Base-by-base conservation (phyloP, 306 rosid genomes). In the Arachis hypogaea region DNA sequence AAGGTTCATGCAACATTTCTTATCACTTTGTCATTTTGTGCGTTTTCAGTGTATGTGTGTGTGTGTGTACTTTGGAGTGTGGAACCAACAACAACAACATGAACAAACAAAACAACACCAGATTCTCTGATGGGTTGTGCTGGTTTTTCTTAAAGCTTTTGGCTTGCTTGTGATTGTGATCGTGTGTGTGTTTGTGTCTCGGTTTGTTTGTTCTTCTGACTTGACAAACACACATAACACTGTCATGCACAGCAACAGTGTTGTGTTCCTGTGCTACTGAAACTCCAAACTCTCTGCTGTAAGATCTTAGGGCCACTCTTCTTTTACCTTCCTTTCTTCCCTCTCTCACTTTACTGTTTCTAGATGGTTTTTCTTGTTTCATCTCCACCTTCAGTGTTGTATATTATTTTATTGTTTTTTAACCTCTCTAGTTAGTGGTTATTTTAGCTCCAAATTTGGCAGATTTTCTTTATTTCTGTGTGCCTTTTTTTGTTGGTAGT, bases 201-300 rank as follows among this genome's bases (percentile, higher is more conserved):
- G 67, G 69, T 68, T 77, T 64, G 80, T 75, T 68, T 76, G 63
- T 76, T 67, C 74, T 56, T 29, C 80, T 73, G 60, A 71, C 63
- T 81, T 38, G 28, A 52, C 58, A 52, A 18, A 57, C 2, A 54
- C 22, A 65, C 33, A 18, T 40, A 62, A 71, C 63, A 71, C 78
- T 63, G 72, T 77, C 82, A 57, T 78, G 73, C 79, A 72, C 73
- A 56, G 73, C 47, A 59, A 6, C 43, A 72, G 16, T n/a, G 55
- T 69, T 59, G 60, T 68, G 80, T 76, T 72, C 69, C 84, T 78
- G 75, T 82, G 74, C 83, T 64, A 61, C 73, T 76, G 64, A 66
- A 70, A 70, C 71, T 78, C 60, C 64, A 38, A 77, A 11, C 50
- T 60, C 54, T 64, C 47, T 58, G 38, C 8, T 38, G 51, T 69